Evolutionary conservation across 2,329 filamentous ascomycete species (phyloP), one percentile per base, ranked within the genome.

Genomic region (Ploettnerulaceae sp.): DNA sequence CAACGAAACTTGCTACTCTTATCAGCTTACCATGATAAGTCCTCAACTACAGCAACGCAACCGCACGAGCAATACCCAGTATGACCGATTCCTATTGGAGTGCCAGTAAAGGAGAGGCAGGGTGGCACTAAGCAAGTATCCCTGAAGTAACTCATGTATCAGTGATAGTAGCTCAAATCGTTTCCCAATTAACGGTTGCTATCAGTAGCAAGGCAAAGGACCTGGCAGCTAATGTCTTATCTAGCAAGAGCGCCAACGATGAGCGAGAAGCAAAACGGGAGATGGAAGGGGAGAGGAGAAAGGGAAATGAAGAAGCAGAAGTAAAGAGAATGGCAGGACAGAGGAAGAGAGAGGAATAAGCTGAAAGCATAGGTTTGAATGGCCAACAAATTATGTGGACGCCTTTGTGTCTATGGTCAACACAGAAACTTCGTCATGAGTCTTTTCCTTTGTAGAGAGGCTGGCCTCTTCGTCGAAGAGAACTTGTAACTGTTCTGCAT

Each of bases 211-310:
- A 52, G 28, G 35, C 36, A 34, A 34, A 55, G 50, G 52, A 53
- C 39, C 33, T 55, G 35, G 49, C 43, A 26, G 47, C 49, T 46
- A 47, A 41, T 37, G 53, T 55, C 47, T 53, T 40, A 45, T 55
- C 49, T 44, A 40, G 47, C 5, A 31, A 55, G 44, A 49, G 50
- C 47, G 49, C 52, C 39, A n/a, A 55, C 43, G 15, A 45, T 34
- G 38, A 51, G 43, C 43, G 51, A 31, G 48, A 32, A 32, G 12
- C 29, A 15, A 32, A 15, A 15, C 29, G 29, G 29, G 17, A 36
- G 31, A 35, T 20, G 40, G 51, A 47, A 51, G 45, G 50, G 25
- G 37, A 45, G 46, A 42, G 49, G n/a, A 50, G 52, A 49, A 47
- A 36, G 11, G 44, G 46, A 26, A 48, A 44, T 29, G 8, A 32